phyloP scores from a whole-genome alignment of 495 filamentous ascomycete species.

The Podospora pseudopauciseta region DNA sequence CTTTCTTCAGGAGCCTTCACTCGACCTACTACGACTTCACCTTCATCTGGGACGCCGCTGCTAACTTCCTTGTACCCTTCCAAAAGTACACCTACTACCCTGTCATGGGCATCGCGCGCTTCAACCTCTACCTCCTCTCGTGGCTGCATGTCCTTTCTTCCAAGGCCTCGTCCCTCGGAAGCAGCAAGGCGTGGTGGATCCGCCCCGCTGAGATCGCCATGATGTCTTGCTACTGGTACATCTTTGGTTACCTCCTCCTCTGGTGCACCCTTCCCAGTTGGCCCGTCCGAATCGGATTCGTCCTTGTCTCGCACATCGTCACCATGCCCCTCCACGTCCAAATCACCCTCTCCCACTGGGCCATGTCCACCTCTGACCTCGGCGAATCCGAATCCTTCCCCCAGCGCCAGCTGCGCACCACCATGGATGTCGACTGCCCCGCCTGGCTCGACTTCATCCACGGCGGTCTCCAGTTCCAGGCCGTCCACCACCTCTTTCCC shows the following conservation, averaged over 20 bases:
- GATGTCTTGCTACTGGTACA: conserved; percentile 44
- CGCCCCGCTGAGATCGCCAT: conserved; percentile 42
- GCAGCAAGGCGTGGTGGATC: conserved; percentile 45
- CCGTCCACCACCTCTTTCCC: conserved; percentile 48
- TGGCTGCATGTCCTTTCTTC: conserved; percentile 41
- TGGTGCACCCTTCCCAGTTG: conserved; percentile 43
- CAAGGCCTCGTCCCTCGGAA: conserved; percentile 32
- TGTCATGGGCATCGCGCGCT: conserved; percentile 50
- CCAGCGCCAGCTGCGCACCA: conserved; percentile 47
- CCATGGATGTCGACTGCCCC: conserved; percentile 50
- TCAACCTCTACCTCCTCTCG: conserved; percentile 49
- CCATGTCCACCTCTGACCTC: conserved; percentile 47
- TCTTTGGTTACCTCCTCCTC: conserved; percentile 46
- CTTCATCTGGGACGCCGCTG: conserved; percentile 42
- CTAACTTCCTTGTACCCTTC: conserved; percentile 39
- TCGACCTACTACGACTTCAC: conserved; percentile 47
- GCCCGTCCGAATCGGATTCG: conserved; percentile 42
- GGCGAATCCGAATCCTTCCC: conserved; percentile 47
- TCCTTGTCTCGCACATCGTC: conserved; percentile 45
- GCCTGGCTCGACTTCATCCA: conserved; percentile 48
- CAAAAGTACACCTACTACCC: conserved; percentile 52
- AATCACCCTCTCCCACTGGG: conserved; percentile 53
- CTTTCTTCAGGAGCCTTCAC: conserved; percentile 42
- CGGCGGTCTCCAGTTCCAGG: conserved; percentile 50
- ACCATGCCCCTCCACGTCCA: conserved; percentile 51